Evolutionary conservation across 1,284 basidiomycete genomes (phyloP).

Genomic region (Apiotrichum mycotoxinovorans): DNA sequence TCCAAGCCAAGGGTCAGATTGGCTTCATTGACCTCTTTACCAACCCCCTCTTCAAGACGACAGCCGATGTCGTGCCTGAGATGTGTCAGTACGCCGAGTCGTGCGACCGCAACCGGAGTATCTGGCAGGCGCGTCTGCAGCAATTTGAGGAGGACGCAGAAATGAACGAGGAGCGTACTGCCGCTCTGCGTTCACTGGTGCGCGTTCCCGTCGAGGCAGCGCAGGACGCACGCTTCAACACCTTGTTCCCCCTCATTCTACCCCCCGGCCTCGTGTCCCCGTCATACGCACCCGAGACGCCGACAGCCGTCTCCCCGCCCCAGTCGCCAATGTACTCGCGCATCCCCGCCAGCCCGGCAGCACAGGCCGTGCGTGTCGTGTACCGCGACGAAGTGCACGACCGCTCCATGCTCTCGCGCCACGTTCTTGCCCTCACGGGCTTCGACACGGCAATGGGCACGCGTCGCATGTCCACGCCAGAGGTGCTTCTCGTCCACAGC

Average conservation of each 20-base stretch:
- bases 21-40: slow-evolving; percentile 81
- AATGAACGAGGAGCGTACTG: slow-evolving; percentile 10
- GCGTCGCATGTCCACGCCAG: slow-evolving; percentile 17
- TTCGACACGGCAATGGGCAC: slow-evolving; percentile 3
- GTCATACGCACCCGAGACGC: slow-evolving; percentile 11
- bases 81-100: slow-evolving; percentile 61
- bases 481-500: slow-evolving; percentile 13
- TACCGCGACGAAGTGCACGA: slow-evolving; percentile 16
- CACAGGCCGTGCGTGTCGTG: slow-evolving; percentile 8
- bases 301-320: slow-evolving; percentile 10
- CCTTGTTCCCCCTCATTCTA: slow-evolving; percentile 50
- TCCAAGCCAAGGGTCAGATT: slow-evolving; percentile 80
- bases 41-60: slow-evolving; percentile 73
- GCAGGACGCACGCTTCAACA: slow-evolving; percentile 45
- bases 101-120: slow-evolving; percentile 62
- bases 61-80: slow-evolving; percentile 68
- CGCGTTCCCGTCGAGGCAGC: slow-evolving; percentile 9
- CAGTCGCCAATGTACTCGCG: slow-evolving; percentile 4
- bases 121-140: slow-evolving; percentile 61
- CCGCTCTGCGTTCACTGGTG: slow-evolving; percentile 19
- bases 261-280: slow-evolving; percentile 31
- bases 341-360: slow-evolving; percentile 1
- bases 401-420: slow-evolving; percentile 8
- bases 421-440: slow-evolving; percentile 16
- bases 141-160: slow-evolving; percentile 44